Evolutionary conservation across 495 filamentous ascomycete genomes (phyloP).

Genomic region (Penicillium ochrochloron): DNA sequence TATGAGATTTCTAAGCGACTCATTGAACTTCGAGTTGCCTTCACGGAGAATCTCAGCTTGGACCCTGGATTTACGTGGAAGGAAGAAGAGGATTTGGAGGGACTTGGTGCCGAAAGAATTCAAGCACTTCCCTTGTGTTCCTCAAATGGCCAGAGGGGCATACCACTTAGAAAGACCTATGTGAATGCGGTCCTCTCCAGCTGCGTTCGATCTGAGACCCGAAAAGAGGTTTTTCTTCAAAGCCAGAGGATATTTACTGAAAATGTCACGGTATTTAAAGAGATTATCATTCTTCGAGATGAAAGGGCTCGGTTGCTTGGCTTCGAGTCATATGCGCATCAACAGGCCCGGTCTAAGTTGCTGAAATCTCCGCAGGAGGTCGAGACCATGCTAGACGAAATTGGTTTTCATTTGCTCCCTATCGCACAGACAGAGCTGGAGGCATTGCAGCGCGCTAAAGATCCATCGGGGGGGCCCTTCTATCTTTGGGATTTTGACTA

Average conservation of each 20-base stretch:
- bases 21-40: not conserved
- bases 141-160: not conserved
- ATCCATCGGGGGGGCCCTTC: not conserved
- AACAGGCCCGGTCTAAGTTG: conserved; percentile 8
- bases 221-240: not conserved
- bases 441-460: not conserved
- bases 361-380: not conserved
- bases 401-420: not conserved
- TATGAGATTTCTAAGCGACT: not conserved
- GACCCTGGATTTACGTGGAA: not conserved
- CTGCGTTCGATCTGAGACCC: not conserved
- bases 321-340: conserved; percentile 14
- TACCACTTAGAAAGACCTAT: not conserved
- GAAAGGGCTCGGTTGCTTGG: conserved; percentile 16
- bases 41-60: not conserved
- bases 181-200: not conserved
- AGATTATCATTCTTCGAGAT: conserved; percentile 16
- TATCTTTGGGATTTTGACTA: conserved; percentile 21
- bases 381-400: not conserved
- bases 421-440: not conserved
- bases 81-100: conserved; percentile 2
- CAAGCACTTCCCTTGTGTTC: not conserved
- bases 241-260: not conserved
- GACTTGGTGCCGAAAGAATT: not conserved
- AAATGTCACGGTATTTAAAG: not conserved